Conservation (phyloP, 1,139 yeast genomes). For the Taphrina pruni region DNA sequence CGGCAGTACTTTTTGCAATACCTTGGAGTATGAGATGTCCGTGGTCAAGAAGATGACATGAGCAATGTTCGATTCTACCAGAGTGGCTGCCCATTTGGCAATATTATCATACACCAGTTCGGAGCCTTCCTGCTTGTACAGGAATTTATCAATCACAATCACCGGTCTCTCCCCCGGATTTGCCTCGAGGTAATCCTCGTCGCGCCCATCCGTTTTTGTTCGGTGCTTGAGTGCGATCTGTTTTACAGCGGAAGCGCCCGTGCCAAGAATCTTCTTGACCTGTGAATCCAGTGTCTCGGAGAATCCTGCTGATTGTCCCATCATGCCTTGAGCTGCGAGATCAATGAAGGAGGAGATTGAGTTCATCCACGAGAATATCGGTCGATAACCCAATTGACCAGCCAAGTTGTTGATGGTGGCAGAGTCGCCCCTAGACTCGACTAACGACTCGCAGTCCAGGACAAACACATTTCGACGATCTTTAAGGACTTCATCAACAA, state of each 20-base stretch:
- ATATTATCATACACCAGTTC: slow-evolving; percentile 71
- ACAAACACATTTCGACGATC: slow-evolving; percentile 60
- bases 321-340: slow-evolving; percentile 60
- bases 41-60: slow-evolving; percentile 88
- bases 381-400: slow-evolving; percentile 82
- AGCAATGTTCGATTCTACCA: slow-evolving; percentile 78
- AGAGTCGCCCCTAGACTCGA: slow-evolving; percentile 75
- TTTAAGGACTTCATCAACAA: slow-evolving; percentile 69
- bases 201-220: slow-evolving; percentile 57
- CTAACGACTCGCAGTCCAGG: slow-evolving; percentile 77
- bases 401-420: slow-evolving; percentile 72
- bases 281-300: slow-evolving; percentile 86
- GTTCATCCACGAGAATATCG: slow-evolving; percentile 92
- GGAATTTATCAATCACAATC: slow-evolving; percentile 76
- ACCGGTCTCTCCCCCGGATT: slow-evolving; percentile 90
- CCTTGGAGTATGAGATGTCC: slow-evolving; percentile 77
- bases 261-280: slow-evolving; percentile 76
- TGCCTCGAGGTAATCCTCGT: slow-evolving; percentile 81
- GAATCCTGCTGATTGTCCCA: slow-evolving; percentile 93
- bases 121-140: slow-evolving; percentile 62
- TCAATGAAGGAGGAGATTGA: slow-evolving; percentile 79
- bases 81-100: slow-evolving; percentile 86
- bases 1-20: slow-evolving; percentile 70
- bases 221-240: slow-evolving; percentile 63
- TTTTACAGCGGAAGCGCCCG: slow-evolving; percentile 74